These are phyloP conservation scores for Taxawa tesnikishii DNA, from an alignment of 2,329 filamentous ascomycete species.

Conservation along the genomic window DNA sequence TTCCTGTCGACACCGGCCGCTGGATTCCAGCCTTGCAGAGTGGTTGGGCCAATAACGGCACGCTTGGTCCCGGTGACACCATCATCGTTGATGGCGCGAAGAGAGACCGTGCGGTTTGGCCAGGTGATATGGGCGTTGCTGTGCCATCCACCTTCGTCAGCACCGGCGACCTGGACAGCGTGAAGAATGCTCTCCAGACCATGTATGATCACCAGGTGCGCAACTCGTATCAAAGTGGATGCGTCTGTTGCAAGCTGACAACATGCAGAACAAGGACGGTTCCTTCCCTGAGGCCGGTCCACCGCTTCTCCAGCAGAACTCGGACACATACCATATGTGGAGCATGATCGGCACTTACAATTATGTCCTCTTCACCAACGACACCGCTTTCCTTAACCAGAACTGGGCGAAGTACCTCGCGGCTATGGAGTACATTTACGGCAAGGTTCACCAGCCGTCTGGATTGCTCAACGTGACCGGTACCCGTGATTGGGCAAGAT, in stretches of 20 bases:
- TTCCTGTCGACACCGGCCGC: constrained; percentile 21
- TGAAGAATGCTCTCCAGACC: constrained; percentile 34
- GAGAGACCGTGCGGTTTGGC: constrained; percentile 26
- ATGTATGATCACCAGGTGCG: constrained; percentile 33
- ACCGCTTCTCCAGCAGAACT: constrained; percentile 21
- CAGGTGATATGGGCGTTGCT: constrained; percentile 39
- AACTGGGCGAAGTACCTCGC: constrained; percentile 38
- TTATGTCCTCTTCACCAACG: constrained; percentile 44
- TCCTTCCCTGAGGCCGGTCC: constrained; percentile 27
- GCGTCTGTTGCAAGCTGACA: no score
- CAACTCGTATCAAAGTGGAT: no score
- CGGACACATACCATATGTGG: constrained; percentile 30
- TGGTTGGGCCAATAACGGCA: constrained; percentile 24
- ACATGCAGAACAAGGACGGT: constrained; percentile 24
- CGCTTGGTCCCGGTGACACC: constrained; percentile 19
- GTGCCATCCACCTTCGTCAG: constrained; percentile 32
- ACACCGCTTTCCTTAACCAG: constrained; percentile 32
- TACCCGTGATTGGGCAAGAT: constrained; percentile 39
- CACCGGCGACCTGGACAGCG: constrained; percentile 32
- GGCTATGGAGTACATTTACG: constrained; percentile 34
- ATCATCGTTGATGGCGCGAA: constrained; percentile 28
- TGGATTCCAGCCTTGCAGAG: constrained; percentile 11
- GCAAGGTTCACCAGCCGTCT: constrained; percentile 28
- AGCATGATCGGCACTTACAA: constrained; percentile 47
- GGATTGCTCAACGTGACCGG: constrained; percentile 39